Evolutionary conservation across 2,329 filamentous ascomycete genomes (phyloP).

Genomic region (Aspergillus thermomutatus): DNA sequence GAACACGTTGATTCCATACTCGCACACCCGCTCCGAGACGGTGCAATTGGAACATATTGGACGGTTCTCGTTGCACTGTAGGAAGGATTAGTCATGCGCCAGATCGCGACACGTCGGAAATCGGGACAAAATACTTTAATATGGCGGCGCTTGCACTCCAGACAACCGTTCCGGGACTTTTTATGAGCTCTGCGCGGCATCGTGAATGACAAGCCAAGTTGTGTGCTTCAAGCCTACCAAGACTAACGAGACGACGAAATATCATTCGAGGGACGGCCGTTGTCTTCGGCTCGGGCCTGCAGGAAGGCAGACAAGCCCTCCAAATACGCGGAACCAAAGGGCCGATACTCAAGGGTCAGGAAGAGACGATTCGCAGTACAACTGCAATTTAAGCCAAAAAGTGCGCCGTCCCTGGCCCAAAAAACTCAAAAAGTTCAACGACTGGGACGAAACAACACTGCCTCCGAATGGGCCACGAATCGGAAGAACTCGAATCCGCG

Average conservation of each 20-base stretch:
- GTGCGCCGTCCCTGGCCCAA: neutral
- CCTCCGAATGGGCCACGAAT: neutral
- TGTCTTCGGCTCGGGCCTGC: neutral
- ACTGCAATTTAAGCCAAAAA: neutral
- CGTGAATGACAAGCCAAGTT: neutral
- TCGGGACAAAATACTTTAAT: slow-evolving; percentile 29
- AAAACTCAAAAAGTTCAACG: neutral
- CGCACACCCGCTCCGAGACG: slow-evolving; percentile 18
- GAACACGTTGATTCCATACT: slow-evolving; percentile 7
- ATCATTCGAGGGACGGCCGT: neutral
- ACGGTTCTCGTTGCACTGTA: slow-evolving; percentile 32
- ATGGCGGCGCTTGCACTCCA: slow-evolving; percentile 38
- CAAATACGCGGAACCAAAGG: neutral
- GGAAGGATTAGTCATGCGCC: neutral
- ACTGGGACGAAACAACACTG: neutral
- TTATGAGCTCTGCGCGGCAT: slow-evolving; percentile 29
- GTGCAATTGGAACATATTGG: slow-evolving; percentile 33
- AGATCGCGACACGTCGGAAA: neutral
- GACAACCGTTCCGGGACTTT: slow-evolving; percentile 39
- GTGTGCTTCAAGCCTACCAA: neutral
- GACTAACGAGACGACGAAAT: neutral
- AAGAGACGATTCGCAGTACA: neutral
- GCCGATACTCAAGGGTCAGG: neutral
- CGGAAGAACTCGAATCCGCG: slow-evolving; percentile 9
- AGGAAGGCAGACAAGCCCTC: neutral